Base-by-base conservation (phyloP, 2,329 filamentous ascomycete species). In the Phaeosphaeria sp. region DNA sequence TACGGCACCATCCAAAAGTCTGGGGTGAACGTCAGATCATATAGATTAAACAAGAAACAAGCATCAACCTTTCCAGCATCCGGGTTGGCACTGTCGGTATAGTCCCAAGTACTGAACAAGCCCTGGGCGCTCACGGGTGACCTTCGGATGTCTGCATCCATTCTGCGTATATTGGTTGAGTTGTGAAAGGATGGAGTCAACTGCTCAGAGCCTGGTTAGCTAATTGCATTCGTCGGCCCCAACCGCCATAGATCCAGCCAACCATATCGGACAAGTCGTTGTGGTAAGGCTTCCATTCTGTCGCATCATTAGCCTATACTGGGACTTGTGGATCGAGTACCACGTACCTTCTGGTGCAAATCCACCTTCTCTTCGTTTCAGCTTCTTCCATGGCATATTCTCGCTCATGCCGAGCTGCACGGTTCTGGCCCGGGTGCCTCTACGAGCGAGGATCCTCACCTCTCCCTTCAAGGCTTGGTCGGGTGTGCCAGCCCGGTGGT, bases 201-300 rank as follows among this genome's bases (percentile, higher is more conserved):
- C 62, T 58, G 41, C 53, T 47, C 36, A 72, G 60, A 9, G 72
- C 73, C 11, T 63, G 54, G 27, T 69, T 65, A 15, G 74, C 73
- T 20, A 75, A 58, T 43, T 73, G 67, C 64, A 71, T 71, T 22
- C 74, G 61, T 47, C 71, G 60, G 2, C 69, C 67, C 63, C 67
- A 73, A 9, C 73, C 74, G 6, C 73, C 73, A 51, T 76, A 76
- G 13, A 76, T 63, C 74, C 74, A 76, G 2, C 69, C 71, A 23
- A 72, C 65, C 13, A 73, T 72, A 55, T 76, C 74, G 5, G 73
- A 71, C 71, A 72, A 74, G 50, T 76, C 71, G 50, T 75, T 66
- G 52, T 74, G 63, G 46, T 76, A 76, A 1, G 74, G 73, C 11
- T 43, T 64, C 73, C 73, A 76, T 55, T 68, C 74, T 75, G 49